Percentiles rank a stretch among this genome's conserved stretches.
These are phyloP conservation scores for Ustilago nuda DNA, from an alignment of 1,284 basidiomycete species.

Conservation along the genomic window DNA sequence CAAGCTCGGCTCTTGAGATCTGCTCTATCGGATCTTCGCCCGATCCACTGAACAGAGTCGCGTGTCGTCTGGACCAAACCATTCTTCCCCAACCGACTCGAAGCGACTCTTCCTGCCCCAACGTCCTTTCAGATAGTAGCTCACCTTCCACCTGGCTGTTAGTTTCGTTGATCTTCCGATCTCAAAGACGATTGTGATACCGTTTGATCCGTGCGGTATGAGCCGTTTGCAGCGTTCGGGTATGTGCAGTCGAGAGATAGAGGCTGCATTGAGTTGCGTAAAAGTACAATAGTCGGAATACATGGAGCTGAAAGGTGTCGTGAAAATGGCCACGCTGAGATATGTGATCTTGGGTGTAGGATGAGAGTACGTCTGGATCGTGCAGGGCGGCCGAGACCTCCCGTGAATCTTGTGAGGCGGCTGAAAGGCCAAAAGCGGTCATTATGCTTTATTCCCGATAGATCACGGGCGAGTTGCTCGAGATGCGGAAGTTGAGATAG, in stretches of 20 bases:
- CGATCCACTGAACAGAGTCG: too few relatives aligned
- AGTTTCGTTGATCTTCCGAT: background rate
- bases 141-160: too few relatives aligned
- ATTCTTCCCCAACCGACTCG: too few relatives aligned
- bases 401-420: too few relatives aligned
- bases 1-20: too few relatives aligned
- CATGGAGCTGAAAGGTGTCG: conserved; percentile 7
- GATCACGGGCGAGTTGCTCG: background rate
- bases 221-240: background rate
- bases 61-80: too few relatives aligned
- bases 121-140: too few relatives aligned
- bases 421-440: too few relatives aligned
- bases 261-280: conserved; percentile 16
- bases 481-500: background rate
- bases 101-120: too few relatives aligned
- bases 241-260: background rate
- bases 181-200: background rate
- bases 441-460: background rate
- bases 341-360: background rate
- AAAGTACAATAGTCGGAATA: conserved; percentile 27
- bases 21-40: too few relatives aligned
- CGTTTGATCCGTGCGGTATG: background rate
- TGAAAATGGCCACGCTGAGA: background rate
- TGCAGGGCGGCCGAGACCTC: background rate
- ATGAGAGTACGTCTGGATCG: background rate